These are phyloP conservation scores for Ophioceras dolichostomum DNA, from an alignment of 2,329 filamentous ascomycete genomes.

Conservation along the genomic window DNA sequence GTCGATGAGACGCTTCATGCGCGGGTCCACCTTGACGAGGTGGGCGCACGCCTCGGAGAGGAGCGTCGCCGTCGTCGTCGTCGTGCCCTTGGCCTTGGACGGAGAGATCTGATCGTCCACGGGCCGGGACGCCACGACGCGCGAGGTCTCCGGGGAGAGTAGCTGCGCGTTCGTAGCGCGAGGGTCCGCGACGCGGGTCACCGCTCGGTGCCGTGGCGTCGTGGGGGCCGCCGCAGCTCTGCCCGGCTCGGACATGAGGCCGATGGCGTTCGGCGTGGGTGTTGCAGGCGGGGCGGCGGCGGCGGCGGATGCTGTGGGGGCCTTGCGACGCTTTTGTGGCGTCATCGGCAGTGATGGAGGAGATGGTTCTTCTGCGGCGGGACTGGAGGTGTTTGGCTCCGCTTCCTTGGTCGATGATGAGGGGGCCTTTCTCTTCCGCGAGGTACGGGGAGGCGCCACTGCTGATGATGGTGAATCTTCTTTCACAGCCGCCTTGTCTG, in stretches of 20 bases:
- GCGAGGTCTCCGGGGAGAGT: slow-evolving; percentile 58
- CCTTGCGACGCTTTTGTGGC: slow-evolving; percentile 14
- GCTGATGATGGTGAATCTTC: slow-evolving; percentile 7
- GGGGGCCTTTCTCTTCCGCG: slow-evolving; percentile 17
- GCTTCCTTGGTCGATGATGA: not conserved
- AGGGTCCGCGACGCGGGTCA: slow-evolving; percentile 48
- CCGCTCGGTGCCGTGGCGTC: slow-evolving; percentile 26
- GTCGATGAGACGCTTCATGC: slow-evolving; percentile 60
- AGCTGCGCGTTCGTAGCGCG: slow-evolving; percentile 57
- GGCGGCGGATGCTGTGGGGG: slow-evolving; percentile 14
- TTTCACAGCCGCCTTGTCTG: slow-evolving; percentile 4
- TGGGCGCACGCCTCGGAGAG: slow-evolving; percentile 66
- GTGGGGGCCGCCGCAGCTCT: slow-evolving; percentile 13
- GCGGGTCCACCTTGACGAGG: slow-evolving; percentile 60
- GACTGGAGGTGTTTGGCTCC: too few species aligned
- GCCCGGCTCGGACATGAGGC: slow-evolving; percentile 17
- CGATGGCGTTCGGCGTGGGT: slow-evolving; percentile 31
- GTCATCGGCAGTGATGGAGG: slow-evolving; percentile 13
- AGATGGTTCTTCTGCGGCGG: slow-evolving; percentile 4
- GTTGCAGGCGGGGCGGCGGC: slow-evolving; percentile 21
- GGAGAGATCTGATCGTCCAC: slow-evolving; percentile 30
- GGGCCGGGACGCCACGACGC: slow-evolving; percentile 39
- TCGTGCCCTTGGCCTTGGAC: slow-evolving; percentile 21
- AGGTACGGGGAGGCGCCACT: slow-evolving; percentile 1
- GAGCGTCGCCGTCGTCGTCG: slow-evolving; percentile 55